These are phyloP conservation scores for Polymyxa betae DNA, from an alignment of 208 protist species.

Conservation along the genomic window DNA sequence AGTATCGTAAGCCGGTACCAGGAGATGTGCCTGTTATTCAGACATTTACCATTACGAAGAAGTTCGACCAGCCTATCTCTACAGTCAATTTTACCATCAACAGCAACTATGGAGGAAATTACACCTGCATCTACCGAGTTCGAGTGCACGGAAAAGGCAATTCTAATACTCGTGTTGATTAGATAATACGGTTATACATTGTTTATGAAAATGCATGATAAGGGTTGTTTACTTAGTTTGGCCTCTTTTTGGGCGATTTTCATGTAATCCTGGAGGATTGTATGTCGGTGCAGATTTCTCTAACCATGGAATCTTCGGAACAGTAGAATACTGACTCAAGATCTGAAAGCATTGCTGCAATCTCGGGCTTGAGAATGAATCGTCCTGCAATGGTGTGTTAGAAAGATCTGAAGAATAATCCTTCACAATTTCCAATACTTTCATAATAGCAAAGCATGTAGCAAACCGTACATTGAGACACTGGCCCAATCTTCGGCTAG, in stretches of 20 bases:
- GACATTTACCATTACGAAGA: background rate
- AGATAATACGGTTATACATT: background rate
- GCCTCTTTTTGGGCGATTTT: background rate
- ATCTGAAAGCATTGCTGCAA: background rate
- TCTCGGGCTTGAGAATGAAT: background rate
- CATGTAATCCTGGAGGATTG: background rate
- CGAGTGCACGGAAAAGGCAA: conserved; percentile 20
- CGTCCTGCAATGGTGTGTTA: too few species aligned
- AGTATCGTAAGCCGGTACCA: conserved; percentile 10
- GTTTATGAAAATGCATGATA: too few species aligned
- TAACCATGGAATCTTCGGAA: background rate
- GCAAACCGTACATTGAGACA: background rate
- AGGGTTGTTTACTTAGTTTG: too few species aligned
- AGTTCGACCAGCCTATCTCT: background rate
- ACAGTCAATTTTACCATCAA: conserved; percentile 13
- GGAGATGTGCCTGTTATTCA: background rate
- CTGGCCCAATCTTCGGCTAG: conserved; percentile 15
- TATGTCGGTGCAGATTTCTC: background rate
- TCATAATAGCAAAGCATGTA: background rate
- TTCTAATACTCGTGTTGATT: background rate
- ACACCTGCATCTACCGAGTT: conserved; percentile 16
- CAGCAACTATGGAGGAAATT: conserved; percentile 19
- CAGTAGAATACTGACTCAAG: background rate
- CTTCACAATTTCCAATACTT: background rate
- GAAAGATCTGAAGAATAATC: background rate